phyloP scores from a whole-genome alignment of 495 filamentous ascomycete species.

The Chaetomium tenue region DNA sequence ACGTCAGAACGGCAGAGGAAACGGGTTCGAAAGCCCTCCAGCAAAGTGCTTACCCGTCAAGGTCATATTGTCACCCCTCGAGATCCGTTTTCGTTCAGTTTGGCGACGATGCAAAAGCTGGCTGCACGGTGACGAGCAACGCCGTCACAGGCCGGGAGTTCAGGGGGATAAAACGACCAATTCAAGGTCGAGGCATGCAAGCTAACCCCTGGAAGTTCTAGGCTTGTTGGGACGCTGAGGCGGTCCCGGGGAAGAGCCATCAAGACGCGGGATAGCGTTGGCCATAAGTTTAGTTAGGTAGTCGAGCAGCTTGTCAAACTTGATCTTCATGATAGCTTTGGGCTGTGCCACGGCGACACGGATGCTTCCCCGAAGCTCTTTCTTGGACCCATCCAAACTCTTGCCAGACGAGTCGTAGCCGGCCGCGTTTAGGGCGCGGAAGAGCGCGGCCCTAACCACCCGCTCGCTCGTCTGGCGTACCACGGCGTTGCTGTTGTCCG shows the following conservation, averaged over 20 bases:
- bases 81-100: not conserved
- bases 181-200: too few relatives aligned
- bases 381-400: slow-evolving; percentile 13
- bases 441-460: slow-evolving; percentile 49
- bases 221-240: not conserved
- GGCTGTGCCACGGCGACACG: slow-evolving; percentile 24
- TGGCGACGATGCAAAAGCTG: not conserved
- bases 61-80: not conserved
- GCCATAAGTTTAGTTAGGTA: slow-evolving; percentile 1
- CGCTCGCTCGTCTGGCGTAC: slow-evolving; percentile 50
- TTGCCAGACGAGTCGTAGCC: slow-evolving; percentile 58
- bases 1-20: too few relatives aligned
- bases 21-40: too few relatives aligned
- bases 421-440: slow-evolving; percentile 50
- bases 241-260: not conserved
- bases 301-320: not conserved
- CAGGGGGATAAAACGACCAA: not conserved
- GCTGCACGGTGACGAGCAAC: not conserved
- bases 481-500: slow-evolving; percentile 43
- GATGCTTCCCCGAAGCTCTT: slow-evolving; percentile 35
- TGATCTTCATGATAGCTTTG: slow-evolving; percentile 18
- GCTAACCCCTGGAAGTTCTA: not conserved
- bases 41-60: too few relatives aligned
- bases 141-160: not conserved
- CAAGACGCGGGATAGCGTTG: not conserved